Evolutionary conservation across 306 rosid species (phyloP).

Genomic region (Cucurbita argyrosperma): DNA sequence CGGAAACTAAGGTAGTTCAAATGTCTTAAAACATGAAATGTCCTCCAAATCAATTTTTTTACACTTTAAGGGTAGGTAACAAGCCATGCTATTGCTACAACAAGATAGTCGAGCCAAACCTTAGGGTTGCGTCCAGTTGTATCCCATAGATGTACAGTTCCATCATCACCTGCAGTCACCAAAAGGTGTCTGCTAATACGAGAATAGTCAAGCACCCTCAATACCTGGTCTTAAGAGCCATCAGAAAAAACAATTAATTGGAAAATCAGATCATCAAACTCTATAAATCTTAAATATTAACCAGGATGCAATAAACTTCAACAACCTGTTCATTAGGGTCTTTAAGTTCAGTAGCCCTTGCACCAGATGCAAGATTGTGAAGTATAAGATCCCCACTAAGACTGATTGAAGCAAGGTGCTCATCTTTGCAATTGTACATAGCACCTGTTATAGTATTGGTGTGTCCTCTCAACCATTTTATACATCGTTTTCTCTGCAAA

Average conservation of each 20-base stretch:
- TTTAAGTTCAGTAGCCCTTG: slow-evolving; percentile 84
- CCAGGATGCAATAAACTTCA: slow-evolving; percentile 14
- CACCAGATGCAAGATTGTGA: slow-evolving; percentile 95
- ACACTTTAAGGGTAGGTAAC: neutral
- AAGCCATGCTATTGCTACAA: neutral
- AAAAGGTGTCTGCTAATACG: slow-evolving; percentile 85
- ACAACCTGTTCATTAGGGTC: slow-evolving; percentile 92
- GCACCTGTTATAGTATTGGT: slow-evolving; percentile 77
- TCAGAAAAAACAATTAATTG: slow-evolving; percentile 36
- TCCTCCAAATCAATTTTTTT: neutral
- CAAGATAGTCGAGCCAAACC: slow-evolving; percentile 27
- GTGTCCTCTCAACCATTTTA: slow-evolving; percentile 88
- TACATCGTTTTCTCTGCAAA: slow-evolving; percentile 87
- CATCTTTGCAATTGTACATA: slow-evolving; percentile 89
- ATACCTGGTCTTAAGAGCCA: slow-evolving; percentile 82
- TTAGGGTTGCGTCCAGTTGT: slow-evolving; percentile 88
- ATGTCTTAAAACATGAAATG: neutral
- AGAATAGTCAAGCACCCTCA: slow-evolving; percentile 96
- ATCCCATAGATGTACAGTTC: slow-evolving; percentile 94
- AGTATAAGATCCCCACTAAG: slow-evolving; percentile 85
- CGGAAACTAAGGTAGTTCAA: neutral
- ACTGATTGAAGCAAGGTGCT: slow-evolving; percentile 94
- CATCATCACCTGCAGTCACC: slow-evolving; percentile 96
- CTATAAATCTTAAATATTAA: slow-evolving; percentile 3
- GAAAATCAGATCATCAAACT: slow-evolving; percentile 19